Evolutionary conservation across 345 rosid species (phyloP).

Genomic region (Chamaenerion angustifolium): DNA sequence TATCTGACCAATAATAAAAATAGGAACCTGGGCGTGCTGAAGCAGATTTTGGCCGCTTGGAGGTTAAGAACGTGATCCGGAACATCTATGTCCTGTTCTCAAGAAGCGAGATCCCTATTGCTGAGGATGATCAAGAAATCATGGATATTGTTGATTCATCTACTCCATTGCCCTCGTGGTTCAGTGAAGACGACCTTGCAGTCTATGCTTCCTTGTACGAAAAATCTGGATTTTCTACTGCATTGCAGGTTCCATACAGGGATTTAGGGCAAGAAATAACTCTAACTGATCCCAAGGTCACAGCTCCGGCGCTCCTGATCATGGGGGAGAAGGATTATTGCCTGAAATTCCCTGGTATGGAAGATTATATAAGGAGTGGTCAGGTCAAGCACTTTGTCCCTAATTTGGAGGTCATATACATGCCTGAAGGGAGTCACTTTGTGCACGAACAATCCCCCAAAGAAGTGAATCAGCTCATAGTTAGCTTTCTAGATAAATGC

Average conservation of each 20-base stretch:
- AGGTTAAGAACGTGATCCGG: constrained; percentile 27
- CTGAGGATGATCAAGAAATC: constrained; percentile 28
- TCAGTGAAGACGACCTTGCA: constrained; percentile 30
- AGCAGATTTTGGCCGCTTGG: constrained; percentile 36
- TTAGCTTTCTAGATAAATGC: constrained; percentile 18
- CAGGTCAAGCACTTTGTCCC: constrained; percentile 23
- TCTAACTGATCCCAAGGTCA: constrained; percentile 14
- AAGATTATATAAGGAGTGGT: constrained; percentile 18
- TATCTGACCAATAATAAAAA: neutral
- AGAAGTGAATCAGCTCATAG: constrained; percentile 18
- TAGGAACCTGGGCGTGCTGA: constrained; percentile 37
- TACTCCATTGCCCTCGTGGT: constrained; percentile 33
- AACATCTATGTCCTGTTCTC: constrained; percentile 37
- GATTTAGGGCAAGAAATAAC: constrained; percentile 5
- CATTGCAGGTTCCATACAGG: constrained; percentile 41
- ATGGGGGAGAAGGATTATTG: constrained; percentile 29
- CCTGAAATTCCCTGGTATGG: constrained; percentile 17
- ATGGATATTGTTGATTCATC: constrained; percentile 40
- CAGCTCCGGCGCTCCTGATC: constrained; percentile 16
- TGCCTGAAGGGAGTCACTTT: constrained; percentile 26
- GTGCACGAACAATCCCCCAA: constrained; percentile 26
- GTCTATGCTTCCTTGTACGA: constrained; percentile 27
- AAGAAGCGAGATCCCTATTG: constrained; percentile 18
- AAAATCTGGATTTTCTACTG: constrained; percentile 29
- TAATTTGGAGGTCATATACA: constrained; percentile 15